Conservation (phyloP, 2,329 filamentous ascomycete species). For the Blastomyces parvus region DNA sequence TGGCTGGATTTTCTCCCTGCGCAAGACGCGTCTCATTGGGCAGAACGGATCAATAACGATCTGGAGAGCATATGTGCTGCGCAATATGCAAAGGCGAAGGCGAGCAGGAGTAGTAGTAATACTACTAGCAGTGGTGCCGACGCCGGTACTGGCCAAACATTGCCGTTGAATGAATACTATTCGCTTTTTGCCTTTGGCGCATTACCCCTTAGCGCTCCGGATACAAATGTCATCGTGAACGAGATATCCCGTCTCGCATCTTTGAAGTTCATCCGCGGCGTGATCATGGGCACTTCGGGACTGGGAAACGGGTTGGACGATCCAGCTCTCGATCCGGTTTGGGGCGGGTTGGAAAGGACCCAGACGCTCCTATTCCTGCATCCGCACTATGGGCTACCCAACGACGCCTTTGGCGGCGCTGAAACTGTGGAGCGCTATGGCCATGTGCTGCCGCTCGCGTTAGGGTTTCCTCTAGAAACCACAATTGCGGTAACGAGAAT, state of each 20-base stretch:
- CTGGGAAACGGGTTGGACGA: constrained; percentile 76
- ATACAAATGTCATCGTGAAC: constrained; percentile 47
- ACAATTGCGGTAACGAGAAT: constrained; percentile 83
- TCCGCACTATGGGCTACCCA: constrained; percentile 82
- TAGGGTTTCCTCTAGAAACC: constrained; percentile 87
- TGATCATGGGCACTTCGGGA: constrained; percentile 79
- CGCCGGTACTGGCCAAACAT: not conserved
- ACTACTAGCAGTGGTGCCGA: not conserved
- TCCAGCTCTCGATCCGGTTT: constrained; percentile 59
- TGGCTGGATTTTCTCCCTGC: constrained; percentile 77
- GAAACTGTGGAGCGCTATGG: constrained; percentile 62
- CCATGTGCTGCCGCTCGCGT: constrained; percentile 72
- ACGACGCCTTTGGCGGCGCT: constrained; percentile 70
- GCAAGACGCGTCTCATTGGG: constrained; percentile 53
- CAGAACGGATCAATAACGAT: constrained; percentile 63
- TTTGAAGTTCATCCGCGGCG: constrained; percentile 64
- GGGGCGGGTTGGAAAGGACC: constrained; percentile 56
- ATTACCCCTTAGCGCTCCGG: constrained; percentile 62
- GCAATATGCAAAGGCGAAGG: constrained; percentile 4
- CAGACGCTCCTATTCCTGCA: constrained; percentile 69
- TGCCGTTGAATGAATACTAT: constrained; percentile 42
- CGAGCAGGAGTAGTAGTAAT: not conserved
- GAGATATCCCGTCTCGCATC: constrained; percentile 55
- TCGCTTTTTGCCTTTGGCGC: constrained; percentile 75
- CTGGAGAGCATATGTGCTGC: constrained; percentile 60